These are phyloP conservation scores for Penicillium paneum DNA, from an alignment of 2,329 filamentous ascomycete species.

Conservation along the genomic window DNA sequence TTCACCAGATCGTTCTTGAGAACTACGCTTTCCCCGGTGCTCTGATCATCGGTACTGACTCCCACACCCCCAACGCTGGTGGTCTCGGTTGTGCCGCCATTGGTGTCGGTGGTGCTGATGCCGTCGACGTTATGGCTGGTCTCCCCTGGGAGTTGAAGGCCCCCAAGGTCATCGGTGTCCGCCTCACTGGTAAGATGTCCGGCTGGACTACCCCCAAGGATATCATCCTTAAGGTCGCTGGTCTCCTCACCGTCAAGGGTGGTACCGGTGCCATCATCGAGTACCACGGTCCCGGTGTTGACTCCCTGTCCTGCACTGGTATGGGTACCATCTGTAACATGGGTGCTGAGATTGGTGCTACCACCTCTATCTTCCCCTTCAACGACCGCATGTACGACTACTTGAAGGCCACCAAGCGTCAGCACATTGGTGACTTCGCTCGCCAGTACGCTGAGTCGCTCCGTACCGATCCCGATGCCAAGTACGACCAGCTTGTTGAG, in stretches of 20 bases:
- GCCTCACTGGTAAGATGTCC: conserved; percentile 80
- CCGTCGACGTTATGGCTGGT: conserved; percentile 96
- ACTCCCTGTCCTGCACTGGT: conserved; percentile 74
- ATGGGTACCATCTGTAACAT: conserved; percentile 79
- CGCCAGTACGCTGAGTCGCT: conserved; percentile 81
- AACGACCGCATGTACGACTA: conserved; percentile 98
- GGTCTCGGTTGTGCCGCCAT: conserved; percentile 93
- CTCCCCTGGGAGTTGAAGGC: conserved; percentile 98
- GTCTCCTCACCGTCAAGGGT: conserved; percentile 95
- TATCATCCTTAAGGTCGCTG: conserved; percentile 95
- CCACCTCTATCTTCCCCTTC: conserved; percentile 95
- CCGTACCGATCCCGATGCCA: conserved; percentile 78
- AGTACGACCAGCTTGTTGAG: conserved; percentile 95
- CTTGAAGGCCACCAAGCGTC: conserved; percentile 84
- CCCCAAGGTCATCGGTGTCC: conserved; percentile 94
- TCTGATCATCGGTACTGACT: conserved; percentile 96
- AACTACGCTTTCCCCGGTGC: conserved; percentile 99
- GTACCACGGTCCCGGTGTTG: conserved; percentile 64
- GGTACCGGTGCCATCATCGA: conserved; percentile 79
- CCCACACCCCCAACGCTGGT: conserved; percentile 95
- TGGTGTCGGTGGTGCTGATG: conserved; percentile 96
- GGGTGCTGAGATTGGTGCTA: conserved; percentile 66
- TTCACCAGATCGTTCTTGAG: conserved; percentile 97
- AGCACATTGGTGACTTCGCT: conserved; percentile 85
- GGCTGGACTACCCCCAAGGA: conserved; percentile 96